phyloP scores from a whole-genome alignment of 352 stramenopile genomes.

The Pythium scleroteichum region DNA sequence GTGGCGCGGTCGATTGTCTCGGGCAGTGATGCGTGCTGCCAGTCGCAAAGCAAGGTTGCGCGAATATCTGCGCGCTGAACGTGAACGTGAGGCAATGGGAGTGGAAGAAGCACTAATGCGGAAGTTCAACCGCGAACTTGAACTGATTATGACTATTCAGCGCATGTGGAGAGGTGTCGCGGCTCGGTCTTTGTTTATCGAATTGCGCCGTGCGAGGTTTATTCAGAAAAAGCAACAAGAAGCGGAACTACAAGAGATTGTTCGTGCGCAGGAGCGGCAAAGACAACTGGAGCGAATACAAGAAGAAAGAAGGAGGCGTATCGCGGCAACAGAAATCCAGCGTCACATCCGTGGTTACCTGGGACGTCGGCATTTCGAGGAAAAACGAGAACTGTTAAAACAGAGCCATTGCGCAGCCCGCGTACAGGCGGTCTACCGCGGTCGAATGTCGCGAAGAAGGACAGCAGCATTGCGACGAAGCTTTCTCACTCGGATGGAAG shows the following conservation, averaged over 20 bases:
- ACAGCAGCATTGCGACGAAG: constrained; percentile 70
- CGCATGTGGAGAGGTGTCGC: constrained; percentile 73
- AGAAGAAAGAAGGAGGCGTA: constrained; percentile 40
- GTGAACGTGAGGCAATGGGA: constrained; percentile 58
- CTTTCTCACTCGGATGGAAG: constrained; percentile 78
- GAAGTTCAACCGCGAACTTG: constrained; percentile 52
- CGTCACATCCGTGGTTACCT: constrained; percentile 65
- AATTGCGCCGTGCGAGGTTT: constrained; percentile 57
- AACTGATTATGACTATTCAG: constrained; percentile 64
- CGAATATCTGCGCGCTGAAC: constrained; percentile 70
- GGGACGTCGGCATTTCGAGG: constrained; percentile 48
- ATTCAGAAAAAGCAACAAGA: constrained; percentile 68
- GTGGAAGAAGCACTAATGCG: constrained; percentile 42
- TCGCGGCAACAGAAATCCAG: constrained; percentile 71
- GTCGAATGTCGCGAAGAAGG: constrained; percentile 60
- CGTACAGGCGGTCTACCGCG: constrained; percentile 72
- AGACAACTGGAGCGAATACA: constrained; percentile 53
- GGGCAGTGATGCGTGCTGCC: constrained; percentile 48
- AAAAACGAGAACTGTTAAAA: constrained; percentile 53
- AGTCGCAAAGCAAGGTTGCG: constrained; percentile 57
- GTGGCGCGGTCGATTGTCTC: constrained; percentile 62
- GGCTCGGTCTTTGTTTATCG: constrained; percentile 57
- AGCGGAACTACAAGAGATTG: constrained; percentile 65
- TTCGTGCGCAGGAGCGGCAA: constrained; percentile 49
- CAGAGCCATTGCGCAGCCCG: constrained; percentile 49